Conservation (phyloP, 306 rosid genomes). For the Medicago arabica region DNA sequence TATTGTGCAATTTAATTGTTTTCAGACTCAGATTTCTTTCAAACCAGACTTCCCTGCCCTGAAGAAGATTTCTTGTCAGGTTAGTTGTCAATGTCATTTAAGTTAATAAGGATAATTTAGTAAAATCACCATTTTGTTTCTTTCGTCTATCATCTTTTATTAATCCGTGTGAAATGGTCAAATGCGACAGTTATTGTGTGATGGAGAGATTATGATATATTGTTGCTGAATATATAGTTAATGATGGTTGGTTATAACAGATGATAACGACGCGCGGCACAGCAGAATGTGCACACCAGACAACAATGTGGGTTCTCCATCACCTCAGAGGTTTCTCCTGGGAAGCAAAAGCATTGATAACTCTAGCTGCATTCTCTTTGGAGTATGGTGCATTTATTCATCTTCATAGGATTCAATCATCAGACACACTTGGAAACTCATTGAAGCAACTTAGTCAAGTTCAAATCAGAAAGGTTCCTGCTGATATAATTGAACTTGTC, state of each 20-base stretch:
- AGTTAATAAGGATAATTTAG: not conserved
- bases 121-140: too few relatives aligned
- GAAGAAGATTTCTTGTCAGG: slow-evolving; percentile 47
- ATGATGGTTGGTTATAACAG: slow-evolving; percentile 16
- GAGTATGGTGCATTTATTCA: slow-evolving; percentile 37
- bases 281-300: slow-evolving; percentile 36
- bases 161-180: too few relatives aligned
- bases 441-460: slow-evolving; percentile 37
- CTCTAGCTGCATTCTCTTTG: slow-evolving; percentile 39
- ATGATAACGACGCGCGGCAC: slow-evolving; percentile 36
- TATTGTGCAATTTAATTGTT: not conserved
- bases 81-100: not conserved
- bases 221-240: not conserved
- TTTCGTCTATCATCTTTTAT: too few relatives aligned
- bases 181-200: too few relatives aligned
- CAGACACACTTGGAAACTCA: slow-evolving; percentile 32
- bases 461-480: not conserved
- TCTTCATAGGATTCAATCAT: slow-evolving; percentile 13
- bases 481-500: not conserved
- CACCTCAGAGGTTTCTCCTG: slow-evolving; percentile 49
- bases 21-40: slow-evolving; percentile 20
- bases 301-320: slow-evolving; percentile 41
- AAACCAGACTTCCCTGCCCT: slow-evolving; percentile 29
- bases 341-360: slow-evolving; percentile 66
- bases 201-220: not conserved